Percentiles rank a stretch among this genome's conserved stretches.
These are phyloP conservation scores for Royoungia palumana DNA, from an alignment of 768 basidiomycete genomes.

Conservation along the genomic window DNA sequence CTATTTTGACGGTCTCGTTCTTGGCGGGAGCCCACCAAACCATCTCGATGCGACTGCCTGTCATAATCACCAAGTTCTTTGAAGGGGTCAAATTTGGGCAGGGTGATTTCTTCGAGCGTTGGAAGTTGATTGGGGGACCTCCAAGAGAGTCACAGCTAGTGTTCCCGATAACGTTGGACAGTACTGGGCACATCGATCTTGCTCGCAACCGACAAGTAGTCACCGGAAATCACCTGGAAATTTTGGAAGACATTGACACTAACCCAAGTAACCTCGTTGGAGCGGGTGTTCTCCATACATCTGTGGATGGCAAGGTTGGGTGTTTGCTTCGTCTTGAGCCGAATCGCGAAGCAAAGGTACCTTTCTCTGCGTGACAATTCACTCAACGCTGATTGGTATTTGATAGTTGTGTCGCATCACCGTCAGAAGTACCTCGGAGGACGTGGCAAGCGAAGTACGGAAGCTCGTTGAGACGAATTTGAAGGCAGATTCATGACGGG, in stretches of 20 bases:
- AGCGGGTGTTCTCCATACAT: conserved; percentile 95
- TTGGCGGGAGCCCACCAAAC: conserved; percentile 90
- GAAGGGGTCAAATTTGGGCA: conserved; percentile 85
- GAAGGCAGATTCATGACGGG: conserved; percentile 21
- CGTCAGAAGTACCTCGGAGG: conserved; percentile 91
- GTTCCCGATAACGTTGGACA: conserved; percentile 73
- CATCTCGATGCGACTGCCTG: conserved; percentile 77
- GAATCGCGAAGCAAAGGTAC: conserved; percentile 91
- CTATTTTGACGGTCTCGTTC: conserved; percentile 85
- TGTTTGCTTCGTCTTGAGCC: conserved; percentile 92
- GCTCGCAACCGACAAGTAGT: conserved; percentile 73
- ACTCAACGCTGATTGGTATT: background rate
- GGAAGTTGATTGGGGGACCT: conserved; percentile 95
- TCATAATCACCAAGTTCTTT: conserved; percentile 88
- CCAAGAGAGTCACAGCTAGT: conserved; percentile 89
- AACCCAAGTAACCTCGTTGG: conserved; percentile 92
- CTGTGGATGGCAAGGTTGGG: conserved; percentile 90
- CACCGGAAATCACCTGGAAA: conserved; percentile 68
- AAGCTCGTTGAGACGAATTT: conserved; percentile 44
- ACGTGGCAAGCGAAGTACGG: conserved; percentile 72
- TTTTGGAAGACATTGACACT: conserved; percentile 85
- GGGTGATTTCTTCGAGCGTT: conserved; percentile 93
- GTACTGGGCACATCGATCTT: conserved; percentile 69
- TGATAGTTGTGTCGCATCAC: conserved; percentile 86
- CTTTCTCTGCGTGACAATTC: conserved; percentile 10